phyloP scores from a whole-genome alignment of 1,139 yeast species.

The Taphrina confusa region DNA sequence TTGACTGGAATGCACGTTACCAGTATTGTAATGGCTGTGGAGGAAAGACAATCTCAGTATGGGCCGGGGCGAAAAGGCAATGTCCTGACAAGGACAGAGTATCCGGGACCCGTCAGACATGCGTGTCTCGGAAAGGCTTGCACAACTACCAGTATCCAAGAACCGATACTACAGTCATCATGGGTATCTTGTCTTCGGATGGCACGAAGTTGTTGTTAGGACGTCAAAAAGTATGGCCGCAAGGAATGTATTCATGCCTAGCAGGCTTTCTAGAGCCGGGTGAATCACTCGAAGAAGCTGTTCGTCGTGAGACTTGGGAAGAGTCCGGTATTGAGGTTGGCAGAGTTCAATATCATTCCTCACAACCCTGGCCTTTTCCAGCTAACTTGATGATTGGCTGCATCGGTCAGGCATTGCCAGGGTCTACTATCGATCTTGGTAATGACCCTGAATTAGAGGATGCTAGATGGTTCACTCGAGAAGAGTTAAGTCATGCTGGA shows the following conservation, averaged over 20 bases:
- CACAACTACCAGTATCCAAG: constrained; percentile 72
- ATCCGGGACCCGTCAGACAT: constrained; percentile 15
- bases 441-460: constrained; percentile 75
- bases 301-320: constrained; percentile 89
- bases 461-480: constrained; percentile 35
- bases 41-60: constrained; percentile 61
- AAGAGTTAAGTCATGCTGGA: constrained; percentile 67
- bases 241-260: constrained; percentile 71
- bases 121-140: constrained; percentile 33
- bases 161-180: constrained; percentile 83
- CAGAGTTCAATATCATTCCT: constrained; percentile 59
- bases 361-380: constrained; percentile 98
- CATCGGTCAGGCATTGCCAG: constrained; percentile 62
- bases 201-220: constrained; percentile 70
- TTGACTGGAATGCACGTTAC: constrained; percentile 81
- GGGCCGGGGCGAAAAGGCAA: constrained; percentile 77
- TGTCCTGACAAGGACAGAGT: constrained; percentile 53
- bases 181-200: constrained; percentile 67
- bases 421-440: constrained; percentile 63
- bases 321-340: constrained; percentile 82
- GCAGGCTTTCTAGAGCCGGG: constrained; percentile 97
- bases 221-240: constrained; percentile 60
- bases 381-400: constrained; percentile 93
- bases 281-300: constrained; percentile 86
- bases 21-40: constrained; percentile 94